Base-by-base conservation (phyloP, 2,329 filamentous ascomycete species). In the Colletotrichum sojae region DNA sequence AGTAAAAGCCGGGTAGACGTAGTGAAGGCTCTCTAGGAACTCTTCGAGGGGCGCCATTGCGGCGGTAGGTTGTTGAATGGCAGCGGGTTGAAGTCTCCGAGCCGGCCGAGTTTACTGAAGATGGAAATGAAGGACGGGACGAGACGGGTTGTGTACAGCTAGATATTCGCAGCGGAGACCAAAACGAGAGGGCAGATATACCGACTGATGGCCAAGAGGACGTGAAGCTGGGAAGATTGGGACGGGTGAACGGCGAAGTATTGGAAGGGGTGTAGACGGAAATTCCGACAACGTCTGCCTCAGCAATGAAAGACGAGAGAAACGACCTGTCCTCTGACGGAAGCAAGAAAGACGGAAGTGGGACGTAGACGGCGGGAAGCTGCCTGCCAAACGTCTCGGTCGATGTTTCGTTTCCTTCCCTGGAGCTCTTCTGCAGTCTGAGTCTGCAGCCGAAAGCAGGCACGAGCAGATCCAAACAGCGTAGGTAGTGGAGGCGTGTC, bases 1-100 rank as follows among this genome's bases (percentile, higher is more conserved):
- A 67, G 90, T 78, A 20, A 83, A 67, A 10, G 85, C 81, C 12
- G 91, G 89, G 72, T 88, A 90, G 9, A 83, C 78, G 76, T 91
- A 91, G 78, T 88, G 87, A 52, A 91, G 79, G 71, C 80, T 78
- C 53, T 79, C 77, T 63, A 85, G 77, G 70, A 81, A 78, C 67
- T 73, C 68, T 18, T 78, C 74, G 40, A 77, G 61, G 9, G 76
- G 72, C 16, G 65, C 67, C 67, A 69, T 69, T 51, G 63, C 63
- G 67, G 67, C 67, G 45, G 36, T 13, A 40, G 52, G 36, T 13
- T 46, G 52, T 22, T 31, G 36, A 51, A 8, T 22, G 51, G 51
- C 8, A 31, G 31, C 39, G 16, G 20, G 36, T 49, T 8, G 20
- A 36, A 66, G 20, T 40, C 39, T n/a, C 15, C 6, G 27, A 46